These are phyloP conservation scores for Marchantia paleacea DNA, from an alignment of 225 moss, liverwort and hornwort species.

Conservation along the genomic window DNA sequence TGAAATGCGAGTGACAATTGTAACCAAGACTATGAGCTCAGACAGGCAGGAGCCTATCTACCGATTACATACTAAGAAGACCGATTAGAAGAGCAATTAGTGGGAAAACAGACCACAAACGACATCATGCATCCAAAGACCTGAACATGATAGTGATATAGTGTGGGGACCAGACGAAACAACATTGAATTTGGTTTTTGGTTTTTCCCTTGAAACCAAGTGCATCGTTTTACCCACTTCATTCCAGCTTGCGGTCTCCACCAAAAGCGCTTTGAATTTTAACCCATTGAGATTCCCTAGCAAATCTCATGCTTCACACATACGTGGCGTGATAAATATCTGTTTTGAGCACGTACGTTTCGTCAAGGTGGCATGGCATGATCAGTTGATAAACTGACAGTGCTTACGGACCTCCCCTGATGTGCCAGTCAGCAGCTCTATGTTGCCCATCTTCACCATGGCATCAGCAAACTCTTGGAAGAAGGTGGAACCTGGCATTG, in stretches of 20 bases:
- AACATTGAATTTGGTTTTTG: no score
- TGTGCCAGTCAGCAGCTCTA: constrained; percentile 26
- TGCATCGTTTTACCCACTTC: no score
- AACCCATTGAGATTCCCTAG: not conserved
- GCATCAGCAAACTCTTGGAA: constrained; percentile 19
- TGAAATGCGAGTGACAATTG: no score
- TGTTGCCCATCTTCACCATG: constrained; percentile 32
- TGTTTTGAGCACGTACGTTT: not conserved
- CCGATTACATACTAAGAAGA: no score
- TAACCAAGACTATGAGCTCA: no score
- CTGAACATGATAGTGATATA: no score
- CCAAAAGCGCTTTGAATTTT: not conserved
- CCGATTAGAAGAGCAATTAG: no score
- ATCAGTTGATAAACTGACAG: constrained; percentile 20
- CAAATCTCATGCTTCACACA: not conserved
- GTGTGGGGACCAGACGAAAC: no score
- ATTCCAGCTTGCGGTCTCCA: not conserved
- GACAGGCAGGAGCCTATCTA: no score
- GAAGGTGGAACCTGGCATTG: constrained; percentile 18
- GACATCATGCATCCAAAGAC: no score
- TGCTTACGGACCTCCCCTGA: constrained; percentile 34
- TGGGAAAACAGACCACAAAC: no score
- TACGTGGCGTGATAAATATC: not conserved
- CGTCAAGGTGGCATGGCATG: not conserved
- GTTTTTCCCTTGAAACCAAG: no score